Percentiles rank a stretch among this genome's conserved stretches.
Evolutionary conservation across 148 eudicot genomes (phyloP).

Genomic region (Polygonum maritimum): DNA sequence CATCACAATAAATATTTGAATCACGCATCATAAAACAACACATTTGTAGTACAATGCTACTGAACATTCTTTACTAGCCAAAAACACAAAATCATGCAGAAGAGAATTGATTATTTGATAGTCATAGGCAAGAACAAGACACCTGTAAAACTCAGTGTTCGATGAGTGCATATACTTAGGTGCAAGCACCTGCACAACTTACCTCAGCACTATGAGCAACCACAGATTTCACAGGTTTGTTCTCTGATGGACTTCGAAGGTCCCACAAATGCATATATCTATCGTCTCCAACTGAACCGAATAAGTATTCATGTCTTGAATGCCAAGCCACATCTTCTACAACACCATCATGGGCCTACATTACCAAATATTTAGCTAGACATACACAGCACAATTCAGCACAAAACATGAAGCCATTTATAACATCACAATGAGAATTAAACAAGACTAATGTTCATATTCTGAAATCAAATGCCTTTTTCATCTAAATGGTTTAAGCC

Average conservation of each 20-base stretch:
- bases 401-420: neutral
- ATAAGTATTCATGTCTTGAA: conserved; percentile 70
- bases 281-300: conserved; percentile 82
- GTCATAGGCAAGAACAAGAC: neutral
- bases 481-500: neutral
- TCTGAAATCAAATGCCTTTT: neutral
- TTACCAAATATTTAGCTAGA: conserved; percentile 9
- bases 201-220: conserved; percentile 92
- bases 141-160: neutral
- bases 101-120: neutral
- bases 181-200: neutral
- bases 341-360: conserved; percentile 74
- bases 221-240: conserved; percentile 76
- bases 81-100: neutral
- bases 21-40: neutral
- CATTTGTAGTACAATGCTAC: neutral
- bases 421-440: neutral
- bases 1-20: neutral
- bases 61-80: neutral
- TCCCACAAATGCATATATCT: conserved; percentile 73
- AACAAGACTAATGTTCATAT: neutral
- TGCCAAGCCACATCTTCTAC: conserved; percentile 97
- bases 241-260: conserved; percentile 54
- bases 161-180: neutral
- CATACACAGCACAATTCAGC: neutral